phyloP scores from a whole-genome alignment of 202 grass and related monocot genomes.

The Panicum virgatum region DNA sequence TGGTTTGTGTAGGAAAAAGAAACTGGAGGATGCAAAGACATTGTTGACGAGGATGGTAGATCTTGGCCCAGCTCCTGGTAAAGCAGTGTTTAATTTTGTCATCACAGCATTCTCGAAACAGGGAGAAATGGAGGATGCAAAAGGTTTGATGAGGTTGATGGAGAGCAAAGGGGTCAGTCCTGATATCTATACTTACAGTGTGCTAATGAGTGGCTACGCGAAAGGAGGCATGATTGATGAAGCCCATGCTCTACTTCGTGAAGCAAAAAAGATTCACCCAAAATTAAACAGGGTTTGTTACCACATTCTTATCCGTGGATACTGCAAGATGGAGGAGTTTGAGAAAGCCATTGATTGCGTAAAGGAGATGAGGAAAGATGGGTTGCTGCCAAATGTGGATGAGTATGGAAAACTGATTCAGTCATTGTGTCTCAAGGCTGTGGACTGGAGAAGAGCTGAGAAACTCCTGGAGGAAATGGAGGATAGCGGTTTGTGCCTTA shows the following conservation, averaged over 20 bases:
- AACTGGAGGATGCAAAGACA: constrained; percentile 67
- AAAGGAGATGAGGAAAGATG: constrained; percentile 90
- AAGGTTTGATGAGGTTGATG: constrained; percentile 65
- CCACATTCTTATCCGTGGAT: constrained; percentile 87
- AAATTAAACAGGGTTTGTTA: constrained; percentile 69
- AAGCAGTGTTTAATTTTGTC: constrained; percentile 85
- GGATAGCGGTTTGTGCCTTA: constrained; percentile 58
- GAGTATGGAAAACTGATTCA: constrained; percentile 92
- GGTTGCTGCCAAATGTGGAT: constrained; percentile 72
- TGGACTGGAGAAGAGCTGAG: constrained; percentile 80
- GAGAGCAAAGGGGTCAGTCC: constrained; percentile 64
- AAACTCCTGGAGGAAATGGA: constrained; percentile 83
- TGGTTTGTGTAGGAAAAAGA: constrained; percentile 74
- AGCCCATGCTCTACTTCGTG: constrained; percentile 68
- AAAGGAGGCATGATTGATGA: constrained; percentile 84
- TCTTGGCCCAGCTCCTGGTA: constrained; percentile 80
- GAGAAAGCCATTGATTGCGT: constrained; percentile 82
- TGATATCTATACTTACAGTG: constrained; percentile 82
- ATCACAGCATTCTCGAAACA: constrained; percentile 75
- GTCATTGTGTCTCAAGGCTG: constrained; percentile 86
- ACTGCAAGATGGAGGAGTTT: constrained; percentile 89
- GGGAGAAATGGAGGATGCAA: constrained; percentile 82
- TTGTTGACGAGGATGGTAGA: constrained; percentile 80
- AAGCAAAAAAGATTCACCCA: constrained; percentile 66
- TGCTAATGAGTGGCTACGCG: constrained; percentile 83